Conservation (phyloP, 345 rosid species). For the Passiflora organensis region DNA sequence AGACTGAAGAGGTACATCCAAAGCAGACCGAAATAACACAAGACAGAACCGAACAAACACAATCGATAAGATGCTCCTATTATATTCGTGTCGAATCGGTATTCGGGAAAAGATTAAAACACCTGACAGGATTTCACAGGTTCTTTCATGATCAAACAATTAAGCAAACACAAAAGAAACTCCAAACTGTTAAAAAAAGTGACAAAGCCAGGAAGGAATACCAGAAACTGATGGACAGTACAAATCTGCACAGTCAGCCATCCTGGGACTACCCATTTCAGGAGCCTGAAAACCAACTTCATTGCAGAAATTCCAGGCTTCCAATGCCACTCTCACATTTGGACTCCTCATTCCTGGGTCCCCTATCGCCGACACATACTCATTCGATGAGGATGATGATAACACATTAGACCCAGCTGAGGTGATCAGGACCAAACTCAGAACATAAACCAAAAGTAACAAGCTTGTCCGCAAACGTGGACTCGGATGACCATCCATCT, state of each 20-base stretch:
- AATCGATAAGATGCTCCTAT: too few species aligned
- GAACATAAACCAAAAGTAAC: background rate
- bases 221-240: constrained; percentile 26
- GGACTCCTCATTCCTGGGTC: constrained; percentile 26
- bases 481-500: background rate
- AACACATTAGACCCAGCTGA: too few species aligned
- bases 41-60: too few species aligned
- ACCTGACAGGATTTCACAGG: too few species aligned
- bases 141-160: too few species aligned
- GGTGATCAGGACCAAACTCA: background rate
- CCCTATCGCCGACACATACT: constrained; percentile 18
- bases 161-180: too few species aligned
- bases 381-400: background rate
- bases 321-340: constrained; percentile 20
- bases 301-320: constrained; percentile 31
- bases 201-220: constrained; percentile 3
- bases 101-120: too few species aligned
- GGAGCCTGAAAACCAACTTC: constrained; percentile 28
- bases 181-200: background rate
- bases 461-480: background rate
- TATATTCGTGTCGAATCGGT: too few species aligned
- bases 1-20: too few species aligned
- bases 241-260: constrained; percentile 36
- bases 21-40: too few species aligned
- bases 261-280: constrained; percentile 21